These are phyloP conservation scores for Penicillium sclerotiorum DNA, from an alignment of 2,329 filamentous ascomycete species.

Conservation along the genomic window DNA sequence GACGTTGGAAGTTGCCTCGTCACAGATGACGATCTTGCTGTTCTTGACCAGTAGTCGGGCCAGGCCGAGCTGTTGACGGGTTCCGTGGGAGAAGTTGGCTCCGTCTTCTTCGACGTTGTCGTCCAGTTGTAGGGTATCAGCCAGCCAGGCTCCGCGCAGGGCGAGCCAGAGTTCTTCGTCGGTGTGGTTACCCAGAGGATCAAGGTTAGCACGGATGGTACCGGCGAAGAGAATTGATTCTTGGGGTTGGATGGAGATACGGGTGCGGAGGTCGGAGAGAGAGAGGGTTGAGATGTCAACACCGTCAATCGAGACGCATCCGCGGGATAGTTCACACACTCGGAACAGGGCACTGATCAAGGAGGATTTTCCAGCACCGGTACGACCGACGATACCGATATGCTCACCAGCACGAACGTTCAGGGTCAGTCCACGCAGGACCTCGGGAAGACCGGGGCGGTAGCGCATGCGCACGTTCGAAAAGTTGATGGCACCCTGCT, in stretches of 20 bases:
- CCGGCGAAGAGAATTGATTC: conserved; percentile 82
- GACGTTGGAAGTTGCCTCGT: conserved; percentile 8
- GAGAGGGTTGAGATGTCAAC: conserved; percentile 51
- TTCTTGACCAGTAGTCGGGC: conserved; percentile 4
- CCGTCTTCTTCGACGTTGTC: conserved; percentile 3
- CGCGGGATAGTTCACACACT: conserved; percentile 24
- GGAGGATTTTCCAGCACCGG: conserved; percentile 33
- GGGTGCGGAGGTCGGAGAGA: conserved; percentile 62
- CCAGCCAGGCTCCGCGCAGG: conserved; percentile 70
- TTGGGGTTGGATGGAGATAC: conserved; percentile 76
- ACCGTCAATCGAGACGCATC: conserved; percentile 30
- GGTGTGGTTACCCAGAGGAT: conserved; percentile 70
- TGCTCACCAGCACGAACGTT: conserved; percentile 25
- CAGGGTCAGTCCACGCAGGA: conserved; percentile 24
- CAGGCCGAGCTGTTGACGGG: conserved; percentile 2
- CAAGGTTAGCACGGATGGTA: conserved; percentile 74
- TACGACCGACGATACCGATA: conserved; percentile 33
- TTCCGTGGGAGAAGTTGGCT: conserved; percentile 8
- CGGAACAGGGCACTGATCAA: conserved; percentile 30
- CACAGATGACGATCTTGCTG: conserved; percentile 4
- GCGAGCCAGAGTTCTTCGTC: conserved; percentile 71
- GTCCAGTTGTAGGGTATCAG: neutral
- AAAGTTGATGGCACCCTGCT: conserved; percentile 71
- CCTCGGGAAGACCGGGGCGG: conserved; percentile 64
- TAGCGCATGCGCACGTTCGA: conserved; percentile 71